Conservation (phyloP, 768 basidiomycete genomes). For the Rhodotorula kratochvilovae region DNA sequence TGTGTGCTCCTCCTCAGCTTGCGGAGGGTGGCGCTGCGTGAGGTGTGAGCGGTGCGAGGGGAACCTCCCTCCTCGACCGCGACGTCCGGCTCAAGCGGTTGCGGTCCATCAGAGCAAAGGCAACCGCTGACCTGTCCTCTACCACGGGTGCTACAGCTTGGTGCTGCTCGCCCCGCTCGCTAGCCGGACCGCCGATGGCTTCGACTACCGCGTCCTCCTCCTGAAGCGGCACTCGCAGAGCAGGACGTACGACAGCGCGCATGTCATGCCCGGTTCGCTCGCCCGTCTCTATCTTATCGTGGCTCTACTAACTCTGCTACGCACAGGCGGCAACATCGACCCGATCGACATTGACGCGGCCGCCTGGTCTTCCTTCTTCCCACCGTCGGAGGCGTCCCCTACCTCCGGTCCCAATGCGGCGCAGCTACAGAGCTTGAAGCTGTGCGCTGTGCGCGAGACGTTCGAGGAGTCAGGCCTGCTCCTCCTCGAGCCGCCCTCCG, state of each 20-base stretch:
- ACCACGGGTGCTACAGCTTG: constrained; percentile 1
- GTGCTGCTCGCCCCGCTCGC: constrained; percentile 19
- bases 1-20: not conserved
- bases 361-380: constrained; percentile 1
- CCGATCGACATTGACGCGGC: constrained; percentile 5
- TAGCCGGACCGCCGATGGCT: constrained; percentile 15
- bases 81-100: too few species aligned
- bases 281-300: too few species aligned
- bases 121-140: too few species aligned
- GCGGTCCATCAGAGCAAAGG: too few species aligned
- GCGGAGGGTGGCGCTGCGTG: too few species aligned
- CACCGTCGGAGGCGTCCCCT: not conserved
- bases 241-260: constrained; percentile 23
- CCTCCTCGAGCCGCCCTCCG: constrained; percentile 8
- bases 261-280: constrained; percentile 39
- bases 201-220: constrained; percentile 39
- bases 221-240: constrained; percentile 25
- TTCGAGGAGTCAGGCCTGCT: constrained; percentile 41
- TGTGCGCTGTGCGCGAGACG: constrained; percentile 38
- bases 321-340: constrained; percentile 32
- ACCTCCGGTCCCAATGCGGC: not conserved
- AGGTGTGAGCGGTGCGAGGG: too few species aligned
- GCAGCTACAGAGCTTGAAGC: constrained; percentile 10
- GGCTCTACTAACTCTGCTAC: not conserved
- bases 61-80: too few species aligned